Evolutionary conservation across 306 rosid species (phyloP), one percentile per base, ranked within the genome.

Genomic region (Trichosanthes truncata): DNA sequence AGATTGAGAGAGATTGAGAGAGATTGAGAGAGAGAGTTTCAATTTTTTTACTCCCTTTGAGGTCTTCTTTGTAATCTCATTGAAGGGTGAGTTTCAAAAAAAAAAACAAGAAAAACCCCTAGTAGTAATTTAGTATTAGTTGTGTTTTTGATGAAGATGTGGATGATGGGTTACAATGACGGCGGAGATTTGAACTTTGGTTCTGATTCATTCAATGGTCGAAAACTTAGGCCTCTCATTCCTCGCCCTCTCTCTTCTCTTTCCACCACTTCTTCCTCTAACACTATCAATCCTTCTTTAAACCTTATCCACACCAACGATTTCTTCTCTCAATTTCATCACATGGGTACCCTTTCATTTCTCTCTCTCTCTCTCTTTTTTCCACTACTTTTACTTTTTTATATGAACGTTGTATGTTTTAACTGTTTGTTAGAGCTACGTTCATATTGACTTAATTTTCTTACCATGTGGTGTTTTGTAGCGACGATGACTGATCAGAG

Each of bases 161-260:
- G 98, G 98, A 95, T 92, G 98, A 87, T 91, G 85, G 97, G 92
- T 48, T 92, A 88, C 81, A 89, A 91, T 75, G 97, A 90, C 40
- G 90, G 82, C 9, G 80, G 75, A 26, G 97, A 94, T 14, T 85
- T 94, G 79, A 90, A 84, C 89, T 76, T 94, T 76, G 68, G 82
- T 18, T 62, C 84, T 3, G 97, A 89, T 82, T 80, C 96, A 13
- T 87, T 92, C 85, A 85, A 62, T 41, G 78, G 79, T 52, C 90
- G 98, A 52, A 92, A 90, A 82, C 92, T 90, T 31, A 84, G 93
- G 74, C 93, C 97, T 72, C 89, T 94, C 69, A 83, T 94, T 81
- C 97, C 97, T 61, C 88, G 97, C 82, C 89, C 92, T 4, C 59
- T 83, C 17, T 35, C 89, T 77, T 83, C 91, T 49, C 31, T 86